Base-by-base conservation (phyloP, 345 rosid species). In the Ceriops decandra region DNA sequence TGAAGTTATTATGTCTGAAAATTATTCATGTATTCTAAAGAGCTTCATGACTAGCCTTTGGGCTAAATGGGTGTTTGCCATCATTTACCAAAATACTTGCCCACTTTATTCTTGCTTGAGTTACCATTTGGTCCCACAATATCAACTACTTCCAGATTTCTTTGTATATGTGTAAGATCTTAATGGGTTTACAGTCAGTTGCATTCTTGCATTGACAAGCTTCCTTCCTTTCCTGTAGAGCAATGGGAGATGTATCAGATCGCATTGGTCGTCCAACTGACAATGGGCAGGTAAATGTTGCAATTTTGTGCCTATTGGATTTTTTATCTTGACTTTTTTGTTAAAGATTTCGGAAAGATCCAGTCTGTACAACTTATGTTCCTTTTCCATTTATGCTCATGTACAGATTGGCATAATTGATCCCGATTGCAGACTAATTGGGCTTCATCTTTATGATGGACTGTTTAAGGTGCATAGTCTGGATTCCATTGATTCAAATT, bases 161-260 rank as follows among this genome's bases (percentile, higher is more conserved):
- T 42, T 42, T 13, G 49, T 13, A 13, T 5, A 42, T 13, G 49
- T 42, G 17, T 42, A 11, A 42, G 13, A 42, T 42, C 17, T 42
- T 42, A 3, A 42, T 13, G 49, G 3, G 49, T 42, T 42, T 42
- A 15, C n/a, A 53, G 42, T 60, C 15, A 11, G 2, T 64, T 8
- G 3, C 15, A 54, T 58, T 74, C 46, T 52, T 53, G 24, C 22
- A 57, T 53, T 68, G 62, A 68, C 17, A 15, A 62, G 20, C 32
- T 58, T 51, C 26, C 67, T 4, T 28, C n/a, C 5, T 63, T 22
- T 66, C 9, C 13, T 84, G 69, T 69, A 92, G 93, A 69, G 96
- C 95, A 47, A 95, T 90, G 96, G 95, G 97, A 63, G 97, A 91
- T 87, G 96, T 91, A 52, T 90, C 96, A n/a, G 97, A 95, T 71